Conservation (phyloP, 1,284 basidiomycete species). For the Cutaneotrichosporon sp. region DNA sequence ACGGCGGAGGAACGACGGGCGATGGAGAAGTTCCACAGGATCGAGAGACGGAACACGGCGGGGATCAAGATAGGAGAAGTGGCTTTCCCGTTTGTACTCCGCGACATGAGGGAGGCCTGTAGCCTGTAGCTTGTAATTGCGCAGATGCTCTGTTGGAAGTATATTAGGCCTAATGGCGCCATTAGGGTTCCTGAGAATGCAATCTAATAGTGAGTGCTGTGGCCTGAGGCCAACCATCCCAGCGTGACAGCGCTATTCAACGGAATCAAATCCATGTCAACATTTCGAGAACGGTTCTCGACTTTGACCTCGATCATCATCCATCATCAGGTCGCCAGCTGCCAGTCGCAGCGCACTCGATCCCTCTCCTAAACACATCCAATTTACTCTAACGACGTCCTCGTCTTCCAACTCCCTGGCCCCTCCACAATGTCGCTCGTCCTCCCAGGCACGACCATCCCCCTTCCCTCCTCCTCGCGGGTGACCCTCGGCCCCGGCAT, state of each 20-base stretch:
- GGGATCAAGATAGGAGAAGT: neutral
- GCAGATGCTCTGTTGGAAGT: too few species aligned
- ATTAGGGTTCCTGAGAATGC: neutral
- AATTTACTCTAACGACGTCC: neutral
- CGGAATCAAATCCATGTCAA: neutral
- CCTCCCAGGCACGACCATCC: constrained; percentile 48
- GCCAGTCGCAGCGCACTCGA: neutral
- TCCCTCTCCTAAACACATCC: neutral
- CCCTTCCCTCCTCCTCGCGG: constrained; percentile 33
- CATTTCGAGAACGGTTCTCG: neutral
- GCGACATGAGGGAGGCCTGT: neutral
- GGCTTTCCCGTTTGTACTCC: constrained; percentile 1
- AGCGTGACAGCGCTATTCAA: neutral
- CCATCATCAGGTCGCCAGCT: neutral
- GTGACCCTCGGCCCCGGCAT: constrained; percentile 49
- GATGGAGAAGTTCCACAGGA: neutral
- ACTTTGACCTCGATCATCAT: neutral
- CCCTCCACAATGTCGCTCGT: constrained; percentile 33
- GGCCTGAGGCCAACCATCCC: neutral
- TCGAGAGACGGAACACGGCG: constrained; percentile 5
- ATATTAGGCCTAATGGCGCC: neutral
- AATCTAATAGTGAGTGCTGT: neutral
- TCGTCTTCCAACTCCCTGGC: neutral
- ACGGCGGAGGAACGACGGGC: neutral
- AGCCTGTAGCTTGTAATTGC: too few species aligned